Conservation (phyloP, 306 rosid genomes). For the Trifolium repens region DNA sequence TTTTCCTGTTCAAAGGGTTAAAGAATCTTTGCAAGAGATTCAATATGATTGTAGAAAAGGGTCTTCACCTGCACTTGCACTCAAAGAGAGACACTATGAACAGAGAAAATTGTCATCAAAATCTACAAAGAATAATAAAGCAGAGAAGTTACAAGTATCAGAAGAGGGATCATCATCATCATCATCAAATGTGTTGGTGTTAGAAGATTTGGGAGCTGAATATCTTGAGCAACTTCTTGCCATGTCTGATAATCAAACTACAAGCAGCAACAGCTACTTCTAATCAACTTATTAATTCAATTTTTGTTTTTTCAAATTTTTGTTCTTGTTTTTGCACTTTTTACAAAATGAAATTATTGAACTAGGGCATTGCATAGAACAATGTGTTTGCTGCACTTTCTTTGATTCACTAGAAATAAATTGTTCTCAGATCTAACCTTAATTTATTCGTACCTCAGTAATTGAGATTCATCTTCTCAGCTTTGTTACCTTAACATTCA, state of each 20-base stretch:
- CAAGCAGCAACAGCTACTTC: neutral
- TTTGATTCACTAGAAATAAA: neutral
- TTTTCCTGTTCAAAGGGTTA: constrained; percentile 48
- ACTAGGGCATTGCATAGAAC: neutral
- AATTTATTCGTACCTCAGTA: too few relatives aligned
- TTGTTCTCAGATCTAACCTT: neutral
- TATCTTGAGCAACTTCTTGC: constrained; percentile 66
- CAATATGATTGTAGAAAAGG: neutral
- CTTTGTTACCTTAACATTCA: too few relatives aligned
- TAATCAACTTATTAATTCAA: neutral
- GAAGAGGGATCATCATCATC: neutral
- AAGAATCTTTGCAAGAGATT: constrained; percentile 43
- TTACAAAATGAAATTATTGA: neutral
- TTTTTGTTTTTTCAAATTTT: too few relatives aligned
- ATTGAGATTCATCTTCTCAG: too few relatives aligned
- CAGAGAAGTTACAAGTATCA: constrained; percentile 3
- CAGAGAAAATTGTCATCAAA: constrained; percentile 24
- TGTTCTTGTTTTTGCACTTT: neutral
- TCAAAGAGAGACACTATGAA: constrained; percentile 42
- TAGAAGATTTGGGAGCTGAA: constrained; percentile 64
- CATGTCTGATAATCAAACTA: constrained; percentile 33
- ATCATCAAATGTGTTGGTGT: constrained; percentile 34
- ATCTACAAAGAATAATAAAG: neutral
- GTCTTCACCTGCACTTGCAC: constrained; percentile 60
- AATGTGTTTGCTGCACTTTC: neutral